Evolutionary conservation across 768 basidiomycete genomes (phyloP).

Genomic region (Suillus weaverae): DNA sequence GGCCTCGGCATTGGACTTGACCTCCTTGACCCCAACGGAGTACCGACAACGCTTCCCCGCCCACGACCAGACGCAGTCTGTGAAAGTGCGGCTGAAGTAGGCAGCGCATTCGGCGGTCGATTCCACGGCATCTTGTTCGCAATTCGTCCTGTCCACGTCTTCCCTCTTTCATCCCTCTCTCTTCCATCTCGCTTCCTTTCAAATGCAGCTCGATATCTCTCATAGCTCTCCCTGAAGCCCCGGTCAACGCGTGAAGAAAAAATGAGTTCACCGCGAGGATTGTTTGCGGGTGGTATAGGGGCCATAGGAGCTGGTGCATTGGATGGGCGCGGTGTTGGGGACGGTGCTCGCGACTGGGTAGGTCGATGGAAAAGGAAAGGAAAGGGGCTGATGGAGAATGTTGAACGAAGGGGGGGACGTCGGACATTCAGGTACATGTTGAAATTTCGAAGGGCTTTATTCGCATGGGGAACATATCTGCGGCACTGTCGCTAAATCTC

Average conservation of each 20-base stretch:
- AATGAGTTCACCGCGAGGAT: conserved; percentile 95
- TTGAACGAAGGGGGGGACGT: conserved; percentile 67
- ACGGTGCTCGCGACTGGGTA: conserved; percentile 20
- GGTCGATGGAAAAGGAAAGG: conserved; percentile 38
- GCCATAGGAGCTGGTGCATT: conserved; percentile 46
- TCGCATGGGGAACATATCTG: conserved; percentile 97
- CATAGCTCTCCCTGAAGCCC: conserved; percentile 86
- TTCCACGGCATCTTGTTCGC: conserved; percentile 31
- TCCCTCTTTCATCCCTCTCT: conserved; percentile 39
- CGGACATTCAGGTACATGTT: conserved; percentile 98
- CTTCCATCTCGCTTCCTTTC: conserved; percentile 74
- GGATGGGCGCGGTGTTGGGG: conserved; percentile 34
- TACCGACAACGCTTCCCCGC: conserved; percentile 26
- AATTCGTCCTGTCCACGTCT: conserved; percentile 33
- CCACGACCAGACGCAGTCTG: conserved; percentile 28
- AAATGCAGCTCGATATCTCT: conserved; percentile 86
- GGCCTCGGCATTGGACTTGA: conserved; percentile 35
- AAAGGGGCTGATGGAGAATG: conserved; percentile 45
- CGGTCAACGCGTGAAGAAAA: conserved; percentile 88
- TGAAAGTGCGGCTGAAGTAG: conserved; percentile 17
- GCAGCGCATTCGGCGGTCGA: conserved; percentile 6
- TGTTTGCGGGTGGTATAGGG: conserved; percentile 85
- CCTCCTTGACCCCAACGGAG: conserved; percentile 32
- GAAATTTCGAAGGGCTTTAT: conserved; percentile 84
- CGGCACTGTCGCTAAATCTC: conserved; percentile 10